Percentiles rank a stretch among this genome's conserved stretches.
Evolutionary conservation across 768 basidiomycete species (phyloP).

Genomic region (Cytidiella melzeri): DNA sequence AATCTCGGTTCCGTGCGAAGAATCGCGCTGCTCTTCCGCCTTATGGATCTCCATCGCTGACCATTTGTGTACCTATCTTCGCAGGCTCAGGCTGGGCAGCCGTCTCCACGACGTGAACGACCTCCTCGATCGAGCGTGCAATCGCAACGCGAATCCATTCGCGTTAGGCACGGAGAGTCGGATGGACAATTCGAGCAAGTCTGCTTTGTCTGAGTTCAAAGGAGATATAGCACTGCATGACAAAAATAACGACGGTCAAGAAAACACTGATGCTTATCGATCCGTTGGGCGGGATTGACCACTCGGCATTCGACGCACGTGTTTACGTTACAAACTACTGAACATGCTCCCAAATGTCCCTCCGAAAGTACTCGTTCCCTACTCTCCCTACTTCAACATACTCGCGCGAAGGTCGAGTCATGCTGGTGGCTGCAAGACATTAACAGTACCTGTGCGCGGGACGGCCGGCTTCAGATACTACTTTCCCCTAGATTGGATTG

Average conservation of each 20-base stretch:
- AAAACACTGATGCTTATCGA: constrained; percentile 15
- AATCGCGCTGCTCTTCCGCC: constrained; percentile 1
- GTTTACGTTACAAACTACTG: too few relatives aligned
- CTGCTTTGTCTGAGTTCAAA: constrained; percentile 3
- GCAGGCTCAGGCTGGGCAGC: neutral
- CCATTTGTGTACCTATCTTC: neutral
- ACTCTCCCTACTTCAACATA: too few relatives aligned
- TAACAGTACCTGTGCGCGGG: constrained; percentile 5
- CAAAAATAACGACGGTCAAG: neutral
- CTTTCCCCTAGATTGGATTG: constrained; percentile 6
- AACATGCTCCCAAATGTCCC: too few relatives aligned
- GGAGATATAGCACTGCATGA: neutral
- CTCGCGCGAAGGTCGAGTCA: too few relatives aligned
- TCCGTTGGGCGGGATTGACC: constrained; percentile 5
- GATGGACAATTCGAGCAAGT: neutral
- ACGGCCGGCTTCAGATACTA: constrained; percentile 5
- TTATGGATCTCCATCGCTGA: constrained; percentile 3
- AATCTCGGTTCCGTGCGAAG: neutral
- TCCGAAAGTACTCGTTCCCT: too few relatives aligned
- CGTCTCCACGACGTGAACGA: constrained; percentile 2
- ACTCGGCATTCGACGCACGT: too few relatives aligned
- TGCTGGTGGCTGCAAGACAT: constrained; percentile 2
- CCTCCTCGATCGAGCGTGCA: neutral
- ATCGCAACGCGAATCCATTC: neutral
- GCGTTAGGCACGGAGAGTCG: neutral